Conservation (phyloP, 352 stramenopile genomes). For the Pythium grandisporangium region DNA sequence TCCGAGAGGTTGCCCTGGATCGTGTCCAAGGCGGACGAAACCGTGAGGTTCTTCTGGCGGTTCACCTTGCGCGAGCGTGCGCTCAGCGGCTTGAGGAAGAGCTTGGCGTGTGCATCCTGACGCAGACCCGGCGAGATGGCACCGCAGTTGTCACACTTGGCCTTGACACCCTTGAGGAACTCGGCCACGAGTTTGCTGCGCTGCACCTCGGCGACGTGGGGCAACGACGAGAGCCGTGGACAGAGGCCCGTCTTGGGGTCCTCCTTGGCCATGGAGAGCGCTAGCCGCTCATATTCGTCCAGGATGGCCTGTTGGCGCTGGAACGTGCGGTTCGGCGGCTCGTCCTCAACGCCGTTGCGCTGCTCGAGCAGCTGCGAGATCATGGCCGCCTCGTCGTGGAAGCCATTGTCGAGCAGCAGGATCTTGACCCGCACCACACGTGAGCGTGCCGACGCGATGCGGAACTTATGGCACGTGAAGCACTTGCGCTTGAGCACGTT, state of each 20-base stretch:
- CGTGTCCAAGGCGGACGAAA: slow-evolving; percentile 75
- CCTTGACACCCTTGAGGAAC: slow-evolving; percentile 89
- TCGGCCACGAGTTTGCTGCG: slow-evolving; percentile 77
- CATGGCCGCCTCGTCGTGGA: slow-evolving; percentile 69
- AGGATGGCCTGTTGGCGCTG: slow-evolving; percentile 81
- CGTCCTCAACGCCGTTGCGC: slow-evolving; percentile 81
- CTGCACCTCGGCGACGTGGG: slow-evolving; percentile 57
- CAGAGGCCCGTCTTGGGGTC: slow-evolving; percentile 12
- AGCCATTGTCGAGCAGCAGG: slow-evolving; percentile 86
- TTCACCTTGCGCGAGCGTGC: slow-evolving; percentile 74
- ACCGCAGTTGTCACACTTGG: slow-evolving; percentile 96
- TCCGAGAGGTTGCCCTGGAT: slow-evolving; percentile 67
- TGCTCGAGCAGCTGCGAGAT: slow-evolving; percentile 77
- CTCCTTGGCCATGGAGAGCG: slow-evolving; percentile 38
- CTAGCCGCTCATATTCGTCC: slow-evolving; percentile 85
- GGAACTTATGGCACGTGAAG: slow-evolving; percentile 98
- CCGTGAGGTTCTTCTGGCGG: slow-evolving; percentile 72
- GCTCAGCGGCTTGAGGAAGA: slow-evolving; percentile 93
- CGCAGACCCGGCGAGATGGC: slow-evolving; percentile 93
- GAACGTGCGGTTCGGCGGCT: slow-evolving; percentile 56
- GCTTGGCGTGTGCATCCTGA: slow-evolving; percentile 96
- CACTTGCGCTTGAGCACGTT: slow-evolving; percentile 97
- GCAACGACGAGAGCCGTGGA: slow-evolving; percentile 35
- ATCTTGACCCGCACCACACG: slow-evolving; percentile 88
- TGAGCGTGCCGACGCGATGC: slow-evolving; percentile 58